Evolutionary conservation across 1,139 yeast species (phyloP).

Genomic region (Tardiomyces depauwii): DNA sequence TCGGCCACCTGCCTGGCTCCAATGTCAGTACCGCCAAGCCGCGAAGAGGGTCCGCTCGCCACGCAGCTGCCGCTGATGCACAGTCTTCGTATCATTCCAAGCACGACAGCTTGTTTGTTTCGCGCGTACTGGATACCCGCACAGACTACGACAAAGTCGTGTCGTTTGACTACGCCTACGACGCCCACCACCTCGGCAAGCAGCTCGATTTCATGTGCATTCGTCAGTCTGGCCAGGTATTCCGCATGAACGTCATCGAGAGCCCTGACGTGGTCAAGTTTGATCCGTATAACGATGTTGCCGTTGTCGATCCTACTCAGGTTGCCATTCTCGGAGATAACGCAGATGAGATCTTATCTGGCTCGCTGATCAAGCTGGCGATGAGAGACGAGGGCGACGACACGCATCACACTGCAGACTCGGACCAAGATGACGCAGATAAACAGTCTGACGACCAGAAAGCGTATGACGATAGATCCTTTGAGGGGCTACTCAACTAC

Average conservation of each 20-base stretch:
- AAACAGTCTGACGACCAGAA: conserved; percentile 5
- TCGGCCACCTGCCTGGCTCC: conserved; percentile 44
- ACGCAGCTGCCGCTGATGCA: conserved; percentile 2
- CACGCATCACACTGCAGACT: conserved; percentile 9
- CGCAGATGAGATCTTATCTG: not conserved
- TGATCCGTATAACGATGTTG: conserved; percentile 61
- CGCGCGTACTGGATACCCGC: conserved; percentile 62
- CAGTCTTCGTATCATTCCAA: not conserved
- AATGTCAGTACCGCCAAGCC: conserved; percentile 4
- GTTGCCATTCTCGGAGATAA: conserved; percentile 18
- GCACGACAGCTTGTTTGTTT: conserved; percentile 46
- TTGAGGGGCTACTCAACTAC: not conserved
- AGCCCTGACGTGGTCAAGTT: conserved; percentile 54
- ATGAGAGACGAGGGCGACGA: conserved; percentile 1
- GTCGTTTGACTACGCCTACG: conserved; percentile 74
- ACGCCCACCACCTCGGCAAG: conserved; percentile 30
- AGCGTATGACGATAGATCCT: not conserved
- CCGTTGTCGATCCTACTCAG: conserved; percentile 57
- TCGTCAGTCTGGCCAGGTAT: conserved; percentile 82
- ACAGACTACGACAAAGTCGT: conserved; percentile 75
- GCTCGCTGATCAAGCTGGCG: not conserved
- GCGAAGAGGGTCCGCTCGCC: not conserved
- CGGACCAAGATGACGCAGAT: conserved; percentile 17
- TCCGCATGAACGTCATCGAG: conserved; percentile 66
- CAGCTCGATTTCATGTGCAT: conserved; percentile 59